Conservation (phyloP, 345 rosid genomes). For the Acer campestre region DNA sequence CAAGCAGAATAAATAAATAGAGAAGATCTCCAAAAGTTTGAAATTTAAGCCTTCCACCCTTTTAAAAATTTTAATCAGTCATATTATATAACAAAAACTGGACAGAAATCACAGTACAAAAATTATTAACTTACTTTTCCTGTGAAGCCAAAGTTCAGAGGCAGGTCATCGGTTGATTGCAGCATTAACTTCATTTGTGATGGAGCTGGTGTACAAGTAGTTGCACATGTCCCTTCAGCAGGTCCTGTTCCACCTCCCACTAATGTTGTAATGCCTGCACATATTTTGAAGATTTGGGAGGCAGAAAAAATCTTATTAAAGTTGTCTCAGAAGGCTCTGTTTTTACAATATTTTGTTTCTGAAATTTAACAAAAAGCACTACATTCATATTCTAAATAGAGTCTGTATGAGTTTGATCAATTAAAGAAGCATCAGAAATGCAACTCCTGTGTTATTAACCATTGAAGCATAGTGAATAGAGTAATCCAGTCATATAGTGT, state of each 20-base stretch:
- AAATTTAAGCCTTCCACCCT: background rate
- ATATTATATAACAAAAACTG: background rate
- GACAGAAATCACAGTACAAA: constrained; percentile 5
- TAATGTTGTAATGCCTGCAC: constrained; percentile 84
- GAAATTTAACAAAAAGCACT: constrained; percentile 1
- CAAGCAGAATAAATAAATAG: background rate
- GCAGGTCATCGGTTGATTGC: constrained; percentile 91
- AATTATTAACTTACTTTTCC: constrained; percentile 69
- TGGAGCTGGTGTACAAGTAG: constrained; percentile 93
- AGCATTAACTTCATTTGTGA: constrained; percentile 89
- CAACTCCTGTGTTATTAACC: background rate
- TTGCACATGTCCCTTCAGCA: constrained; percentile 93
- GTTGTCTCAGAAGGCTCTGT: background rate
- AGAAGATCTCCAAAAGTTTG: constrained; percentile 17
- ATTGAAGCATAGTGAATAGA: background rate
- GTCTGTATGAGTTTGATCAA: background rate
- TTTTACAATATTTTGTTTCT: background rate
- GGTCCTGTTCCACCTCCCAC: constrained; percentile 99
- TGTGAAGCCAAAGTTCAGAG: constrained; percentile 95
- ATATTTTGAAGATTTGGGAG: constrained; percentile 10
- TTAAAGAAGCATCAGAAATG: background rate
- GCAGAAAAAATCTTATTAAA: constrained; percentile 3
- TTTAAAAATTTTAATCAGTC: background rate
- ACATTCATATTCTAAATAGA: background rate
- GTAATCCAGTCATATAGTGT: background rate